Base-by-base conservation (phyloP, 257 asterid genomes). In the Verbena officinalis region DNA sequence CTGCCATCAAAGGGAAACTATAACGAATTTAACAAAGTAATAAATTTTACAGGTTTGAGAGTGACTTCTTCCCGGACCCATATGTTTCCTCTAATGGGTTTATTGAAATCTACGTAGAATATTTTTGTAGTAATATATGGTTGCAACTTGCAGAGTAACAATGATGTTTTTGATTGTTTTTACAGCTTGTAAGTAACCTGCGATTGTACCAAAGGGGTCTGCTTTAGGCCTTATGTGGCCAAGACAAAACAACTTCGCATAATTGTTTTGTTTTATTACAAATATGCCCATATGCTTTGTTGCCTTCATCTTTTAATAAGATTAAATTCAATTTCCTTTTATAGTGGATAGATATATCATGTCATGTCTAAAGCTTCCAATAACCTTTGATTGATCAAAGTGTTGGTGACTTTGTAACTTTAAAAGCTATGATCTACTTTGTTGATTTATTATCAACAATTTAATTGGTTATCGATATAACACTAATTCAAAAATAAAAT, bases 171-270 rank as follows among this genome's bases (percentile, higher is more conserved):
- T 12, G 33, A 45, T 56, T 58, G 44, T 33, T 67, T 27, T 23
- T 20, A 66, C n/a, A 48, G 58, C 55, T 12, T 20, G 58, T n/a
- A n/a, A n/a, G n/a, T n/a, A 7, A 58, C 33, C 51, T 44, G 62
- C 73, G 73, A 73, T 73, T 46, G 42, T 43, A 60, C 63, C 70
- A 53, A 67, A 44, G 36, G 36, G n/a, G 77, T 68, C 68, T 59
- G 42, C 22, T 58, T 48, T 31, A 49, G 64, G 72, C 64, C 50
- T 40, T 65, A 56, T 71, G 56, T 64, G 43, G 63, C 62, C 71
- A 64, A 27, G 33, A 27, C 44, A 50, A 19, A 54, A 14, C 4
- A 7, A 16, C 17, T n/a, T 13, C 59, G 52, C 33, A 22, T 34
- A 23, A 49, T 50, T 38, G 15, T 22, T 64, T 22, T 27, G 2